Percentiles rank a stretch among this genome's conserved stretches.
Conservation (phyloP, 805 yeast species). For the Ogataea haglerorum region DNA sequence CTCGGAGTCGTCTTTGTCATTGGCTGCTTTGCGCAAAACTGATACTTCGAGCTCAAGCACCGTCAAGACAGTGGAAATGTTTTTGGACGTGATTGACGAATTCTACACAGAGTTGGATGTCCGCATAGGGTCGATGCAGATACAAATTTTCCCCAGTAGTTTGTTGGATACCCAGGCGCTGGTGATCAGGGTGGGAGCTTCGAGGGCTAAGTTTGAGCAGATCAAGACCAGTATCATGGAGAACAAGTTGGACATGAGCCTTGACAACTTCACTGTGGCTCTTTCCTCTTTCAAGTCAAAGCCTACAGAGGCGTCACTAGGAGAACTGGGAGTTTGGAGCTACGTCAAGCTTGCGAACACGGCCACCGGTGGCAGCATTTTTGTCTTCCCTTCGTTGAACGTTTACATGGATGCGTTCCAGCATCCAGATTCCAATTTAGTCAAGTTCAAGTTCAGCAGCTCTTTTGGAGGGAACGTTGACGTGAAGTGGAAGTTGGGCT, state of each 20-base stretch:
- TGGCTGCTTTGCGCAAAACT: not conserved
- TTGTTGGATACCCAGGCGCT: slow-evolving; percentile 75
- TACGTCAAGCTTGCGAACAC: slow-evolving; percentile 53
- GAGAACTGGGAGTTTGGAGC: slow-evolving; percentile 44
- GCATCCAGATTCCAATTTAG: slow-evolving; percentile 42
- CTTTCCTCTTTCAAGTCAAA: slow-evolving; percentile 57
- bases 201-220: slow-evolving; percentile 52
- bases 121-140: slow-evolving; percentile 48
- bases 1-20: not conserved
- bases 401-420: slow-evolving; percentile 78
- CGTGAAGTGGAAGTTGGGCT: slow-evolving; percentile 90
- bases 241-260: slow-evolving; percentile 55
- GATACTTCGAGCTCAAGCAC: not conserved
- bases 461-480: slow-evolving; percentile 88
- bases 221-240: slow-evolving; percentile 43
- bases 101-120: slow-evolving; percentile 70
- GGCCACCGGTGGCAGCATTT: slow-evolving; percentile 76
- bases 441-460: slow-evolving; percentile 68
- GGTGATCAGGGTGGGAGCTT: slow-evolving; percentile 53
- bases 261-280: slow-evolving; percentile 64
- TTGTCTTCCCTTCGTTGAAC: slow-evolving; percentile 71
- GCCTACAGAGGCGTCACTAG: slow-evolving; percentile 43
- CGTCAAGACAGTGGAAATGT: slow-evolving; percentile 8
- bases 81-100: slow-evolving; percentile 33
- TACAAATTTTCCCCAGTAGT: slow-evolving; percentile 80